Conservation (phyloP, 2,329 filamentous ascomycete genomes). For the Aspergillus sp. region DNA sequence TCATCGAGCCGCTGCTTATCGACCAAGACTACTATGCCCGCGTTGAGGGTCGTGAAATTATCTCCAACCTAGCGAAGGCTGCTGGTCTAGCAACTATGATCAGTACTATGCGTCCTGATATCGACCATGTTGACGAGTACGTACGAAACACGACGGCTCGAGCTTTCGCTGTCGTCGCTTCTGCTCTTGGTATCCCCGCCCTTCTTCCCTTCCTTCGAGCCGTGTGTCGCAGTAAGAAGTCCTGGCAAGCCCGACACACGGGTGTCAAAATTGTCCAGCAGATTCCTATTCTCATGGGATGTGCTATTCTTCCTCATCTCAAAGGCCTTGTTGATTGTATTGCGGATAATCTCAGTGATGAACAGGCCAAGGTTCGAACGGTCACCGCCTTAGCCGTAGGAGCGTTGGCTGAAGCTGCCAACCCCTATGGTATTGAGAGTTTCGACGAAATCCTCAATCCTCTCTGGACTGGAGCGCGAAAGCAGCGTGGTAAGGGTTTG, state of each 20-base stretch:
- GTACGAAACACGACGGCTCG: slow-evolving; percentile 96
- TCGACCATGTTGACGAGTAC: slow-evolving; percentile 97
- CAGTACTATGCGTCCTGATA: slow-evolving; percentile 97
- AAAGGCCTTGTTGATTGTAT: slow-evolving; percentile 97
- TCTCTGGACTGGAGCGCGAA: slow-evolving; percentile 92
- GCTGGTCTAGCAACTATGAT: slow-evolving; percentile 98
- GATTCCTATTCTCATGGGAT: slow-evolving; percentile 98
- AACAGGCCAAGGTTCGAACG: slow-evolving; percentile 96
- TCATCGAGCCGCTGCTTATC: slow-evolving; percentile 98
- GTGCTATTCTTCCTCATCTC: slow-evolving; percentile 89
- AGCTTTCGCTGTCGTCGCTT: slow-evolving; percentile 96
- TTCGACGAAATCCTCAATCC: slow-evolving; percentile 98
- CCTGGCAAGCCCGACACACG: slow-evolving; percentile 96
- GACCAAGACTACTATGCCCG: slow-evolving; percentile 99
- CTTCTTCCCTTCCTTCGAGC: slow-evolving; percentile 92
- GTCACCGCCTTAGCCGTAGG: slow-evolving; percentile 94
- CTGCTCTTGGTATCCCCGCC: slow-evolving; percentile 91
- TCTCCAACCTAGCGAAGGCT: slow-evolving; percentile 95
- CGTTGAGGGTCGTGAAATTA: slow-evolving; percentile 97
- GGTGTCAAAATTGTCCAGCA: slow-evolving; percentile 99
- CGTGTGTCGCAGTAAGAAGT: slow-evolving; percentile 97
- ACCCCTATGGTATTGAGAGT: slow-evolving; percentile 97
- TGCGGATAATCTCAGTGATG: slow-evolving; percentile 90
- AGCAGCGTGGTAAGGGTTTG: slow-evolving; percentile 93
- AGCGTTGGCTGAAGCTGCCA: slow-evolving; percentile 90